Conservation (phyloP, 2,329 filamentous ascomycete species). For the Davidsoniella eucalypti region DNA sequence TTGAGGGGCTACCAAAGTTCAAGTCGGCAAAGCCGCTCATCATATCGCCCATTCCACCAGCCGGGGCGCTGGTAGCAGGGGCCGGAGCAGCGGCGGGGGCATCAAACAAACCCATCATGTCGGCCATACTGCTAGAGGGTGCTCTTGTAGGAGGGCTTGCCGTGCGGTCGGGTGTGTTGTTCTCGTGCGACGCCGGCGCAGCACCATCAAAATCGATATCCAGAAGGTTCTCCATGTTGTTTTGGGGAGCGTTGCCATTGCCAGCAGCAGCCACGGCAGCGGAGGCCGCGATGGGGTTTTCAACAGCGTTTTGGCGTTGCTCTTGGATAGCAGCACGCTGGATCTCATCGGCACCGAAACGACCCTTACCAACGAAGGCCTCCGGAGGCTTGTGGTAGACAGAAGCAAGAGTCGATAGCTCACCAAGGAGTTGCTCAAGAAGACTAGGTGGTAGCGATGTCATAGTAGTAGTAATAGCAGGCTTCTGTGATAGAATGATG, state of each 20-base stretch:
- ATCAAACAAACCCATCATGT: conserved; percentile 56
- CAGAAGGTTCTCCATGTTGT: conserved; percentile 82
- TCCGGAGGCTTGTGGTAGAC: conserved; percentile 98
- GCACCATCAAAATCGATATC: conserved; percentile 94
- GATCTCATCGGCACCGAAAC: conserved; percentile 84
- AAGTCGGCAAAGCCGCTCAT: conserved; percentile 78
- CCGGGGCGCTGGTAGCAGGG: conserved; percentile 23
- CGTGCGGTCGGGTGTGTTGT: conserved; percentile 52
- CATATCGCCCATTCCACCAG: conserved; percentile 59
- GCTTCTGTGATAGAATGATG: conserved; percentile 85
- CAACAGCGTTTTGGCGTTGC: conserved; percentile 76
- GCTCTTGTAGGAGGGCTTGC: conserved; percentile 39
- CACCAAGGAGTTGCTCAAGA: conserved; percentile 75
- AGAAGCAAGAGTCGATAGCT: conserved; percentile 86
- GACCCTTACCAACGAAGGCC: conserved; percentile 92
- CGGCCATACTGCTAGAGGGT: conserved; percentile 35
- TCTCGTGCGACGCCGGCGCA: conserved; percentile 70
- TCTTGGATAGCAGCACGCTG: conserved; percentile 94
- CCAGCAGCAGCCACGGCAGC: conserved; percentile 50
- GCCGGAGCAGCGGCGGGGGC: conserved; percentile 33
- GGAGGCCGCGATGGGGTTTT: conserved; percentile 83
- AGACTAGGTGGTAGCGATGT: conserved; percentile 68
- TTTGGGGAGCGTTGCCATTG: conserved; percentile 40
- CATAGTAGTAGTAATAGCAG: conserved; percentile 87
- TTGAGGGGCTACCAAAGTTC: conserved; percentile 45